Evolutionary conservation across 2,329 filamentous ascomycete genomes (phyloP).

Genomic region (Orbilia ellipsospora): DNA sequence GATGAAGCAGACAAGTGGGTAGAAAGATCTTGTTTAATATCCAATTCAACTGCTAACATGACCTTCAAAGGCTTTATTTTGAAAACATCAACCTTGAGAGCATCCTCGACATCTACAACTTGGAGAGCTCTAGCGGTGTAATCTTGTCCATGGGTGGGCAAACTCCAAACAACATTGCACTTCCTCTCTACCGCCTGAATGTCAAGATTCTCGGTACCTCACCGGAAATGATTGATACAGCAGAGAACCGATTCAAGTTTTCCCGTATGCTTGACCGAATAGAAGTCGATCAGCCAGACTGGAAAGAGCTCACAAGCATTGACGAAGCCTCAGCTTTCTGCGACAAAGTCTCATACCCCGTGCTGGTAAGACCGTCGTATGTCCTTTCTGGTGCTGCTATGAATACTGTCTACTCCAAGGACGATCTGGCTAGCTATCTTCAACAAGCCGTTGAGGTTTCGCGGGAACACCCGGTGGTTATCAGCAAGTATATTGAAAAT

Average conservation of each 20-base stretch:
- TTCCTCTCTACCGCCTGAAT: slow-evolving; percentile 86
- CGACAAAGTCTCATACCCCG: slow-evolving; percentile 87
- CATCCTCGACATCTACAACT: slow-evolving; percentile 89
- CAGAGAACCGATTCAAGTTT: slow-evolving; percentile 98
- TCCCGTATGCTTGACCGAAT: slow-evolving; percentile 97
- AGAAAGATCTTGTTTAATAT: background rate
- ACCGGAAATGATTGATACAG: slow-evolving; percentile 97
- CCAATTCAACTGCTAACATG: slow-evolving; percentile 6
- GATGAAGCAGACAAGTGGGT: slow-evolving; percentile 82
- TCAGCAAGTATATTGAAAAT: slow-evolving; percentile 99
- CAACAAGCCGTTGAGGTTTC: slow-evolving; percentile 93
- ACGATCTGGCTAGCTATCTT: slow-evolving; percentile 88
- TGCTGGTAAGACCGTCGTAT: slow-evolving; percentile 94
- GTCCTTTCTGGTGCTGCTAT: slow-evolving; percentile 97
- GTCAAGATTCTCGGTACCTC: slow-evolving; percentile 95
- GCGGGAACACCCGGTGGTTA: slow-evolving; percentile 94
- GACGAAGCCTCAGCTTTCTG: slow-evolving; percentile 90
- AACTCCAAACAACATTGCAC: slow-evolving; percentile 96
- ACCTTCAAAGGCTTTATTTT: slow-evolving; percentile 75
- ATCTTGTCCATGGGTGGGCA: slow-evolving; percentile 97
- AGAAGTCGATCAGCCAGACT: slow-evolving; percentile 92
- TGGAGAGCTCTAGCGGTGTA: slow-evolving; percentile 84
- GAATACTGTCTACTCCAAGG: slow-evolving; percentile 98
- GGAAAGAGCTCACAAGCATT: slow-evolving; percentile 97
- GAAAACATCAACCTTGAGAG: slow-evolving; percentile 94